Conservation (phyloP, 768 basidiomycete species). For the Russula griseocarnosa region DNA sequence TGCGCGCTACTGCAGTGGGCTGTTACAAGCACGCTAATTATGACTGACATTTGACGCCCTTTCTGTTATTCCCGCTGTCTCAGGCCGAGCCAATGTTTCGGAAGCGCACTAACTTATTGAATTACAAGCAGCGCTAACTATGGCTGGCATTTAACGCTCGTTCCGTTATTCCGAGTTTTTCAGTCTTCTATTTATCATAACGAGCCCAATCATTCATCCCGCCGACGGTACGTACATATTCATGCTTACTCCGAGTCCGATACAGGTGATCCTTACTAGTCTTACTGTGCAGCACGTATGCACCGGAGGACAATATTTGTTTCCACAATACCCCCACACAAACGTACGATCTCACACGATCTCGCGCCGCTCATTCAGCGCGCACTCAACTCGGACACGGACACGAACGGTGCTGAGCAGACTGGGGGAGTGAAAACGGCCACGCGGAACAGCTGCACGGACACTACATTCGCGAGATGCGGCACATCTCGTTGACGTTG, state of each 20-base stretch:
- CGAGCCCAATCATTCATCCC: constrained; percentile 37
- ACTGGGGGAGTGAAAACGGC: neutral
- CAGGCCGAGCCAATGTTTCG: too few species aligned
- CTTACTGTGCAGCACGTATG: constrained; percentile 29
- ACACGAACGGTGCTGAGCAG: too few species aligned
- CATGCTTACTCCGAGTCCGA: neutral
- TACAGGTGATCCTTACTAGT: neutral
- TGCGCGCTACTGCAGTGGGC: too few species aligned
- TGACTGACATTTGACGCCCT: too few species aligned
- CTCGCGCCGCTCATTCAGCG: constrained; percentile 9
- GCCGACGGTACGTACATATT: constrained; percentile 32
- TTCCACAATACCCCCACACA: neutral
- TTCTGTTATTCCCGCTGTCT: too few species aligned
- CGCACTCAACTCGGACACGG: neutral
- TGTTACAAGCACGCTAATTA: too few species aligned
- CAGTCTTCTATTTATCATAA: too few species aligned
- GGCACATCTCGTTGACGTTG: constrained; percentile 67
- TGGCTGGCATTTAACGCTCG: too few species aligned
- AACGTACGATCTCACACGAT: constrained; percentile 14
- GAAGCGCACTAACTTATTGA: too few species aligned
- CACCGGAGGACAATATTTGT: constrained; percentile 23
- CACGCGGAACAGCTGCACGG: constrained; percentile 38
- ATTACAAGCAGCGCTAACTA: too few species aligned
- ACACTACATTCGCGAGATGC: constrained; percentile 59
- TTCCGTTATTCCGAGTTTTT: too few species aligned